Conservation (phyloP, 2,329 filamentous ascomycete genomes). For the Phialophora expanda region DNA sequence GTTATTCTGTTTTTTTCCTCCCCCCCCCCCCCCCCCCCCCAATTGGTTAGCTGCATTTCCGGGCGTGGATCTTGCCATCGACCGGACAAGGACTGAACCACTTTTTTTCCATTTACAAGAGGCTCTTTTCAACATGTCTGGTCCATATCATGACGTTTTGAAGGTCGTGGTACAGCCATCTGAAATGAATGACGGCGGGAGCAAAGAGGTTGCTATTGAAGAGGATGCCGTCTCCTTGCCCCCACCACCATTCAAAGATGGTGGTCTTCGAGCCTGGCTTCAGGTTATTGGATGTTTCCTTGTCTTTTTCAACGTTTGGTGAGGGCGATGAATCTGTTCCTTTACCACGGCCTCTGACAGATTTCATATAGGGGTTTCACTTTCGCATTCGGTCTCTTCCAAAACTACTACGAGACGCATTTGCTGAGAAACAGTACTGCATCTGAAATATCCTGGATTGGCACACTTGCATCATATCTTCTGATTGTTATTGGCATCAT, state of each 20-base stretch:
- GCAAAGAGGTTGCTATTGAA: conserved; percentile 22
- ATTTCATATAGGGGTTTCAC: conserved; percentile 33
- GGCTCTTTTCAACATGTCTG: conserved; percentile 13
- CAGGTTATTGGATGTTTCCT: conserved; percentile 84
- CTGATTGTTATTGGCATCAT: conserved; percentile 85
- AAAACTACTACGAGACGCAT: conserved; percentile 75
- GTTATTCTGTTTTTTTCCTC: too few species aligned
- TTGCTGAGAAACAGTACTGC: conserved; percentile 73
- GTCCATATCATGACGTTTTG: conserved; percentile 12
- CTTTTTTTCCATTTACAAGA: background rate
- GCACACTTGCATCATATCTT: conserved; percentile 80
- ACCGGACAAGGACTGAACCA: background rate
- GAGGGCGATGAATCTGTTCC: conserved; percentile 47
- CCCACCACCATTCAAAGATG: conserved; percentile 64
- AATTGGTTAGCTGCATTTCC: background rate
- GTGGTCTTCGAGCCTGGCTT: conserved; percentile 76
- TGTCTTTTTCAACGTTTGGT: conserved; percentile 74
- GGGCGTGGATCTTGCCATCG: background rate
- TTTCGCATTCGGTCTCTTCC: conserved; percentile 66
- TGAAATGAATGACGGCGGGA: conserved; percentile 10
- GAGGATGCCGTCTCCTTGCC: conserved; percentile 24
- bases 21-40: too few species aligned
- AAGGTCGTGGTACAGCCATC: conserved; percentile 24
- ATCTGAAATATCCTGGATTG: conserved; percentile 83
- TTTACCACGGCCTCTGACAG: background rate